phyloP scores from a whole-genome alignment of 2,329 filamentous ascomycete genomes.

The Colletotrichum theobromicola region DNA sequence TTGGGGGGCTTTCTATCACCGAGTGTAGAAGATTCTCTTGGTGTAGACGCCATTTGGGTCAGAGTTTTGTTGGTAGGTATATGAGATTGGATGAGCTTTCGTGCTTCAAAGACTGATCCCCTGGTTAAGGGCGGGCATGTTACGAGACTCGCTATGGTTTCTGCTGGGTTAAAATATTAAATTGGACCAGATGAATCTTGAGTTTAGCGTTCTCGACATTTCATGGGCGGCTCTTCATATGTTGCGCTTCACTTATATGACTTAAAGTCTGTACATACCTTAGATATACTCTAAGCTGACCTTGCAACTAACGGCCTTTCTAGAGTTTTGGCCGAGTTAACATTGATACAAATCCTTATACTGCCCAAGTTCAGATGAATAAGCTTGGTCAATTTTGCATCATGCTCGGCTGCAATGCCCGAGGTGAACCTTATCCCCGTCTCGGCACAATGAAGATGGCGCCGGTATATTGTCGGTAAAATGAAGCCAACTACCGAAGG shows the following conservation, averaged over 20 bases:
- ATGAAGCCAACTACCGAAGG: background rate
- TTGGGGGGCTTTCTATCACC: constrained; percentile 60
- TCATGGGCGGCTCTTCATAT: background rate
- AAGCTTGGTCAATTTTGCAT: background rate
- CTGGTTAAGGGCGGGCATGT: constrained; percentile 72
- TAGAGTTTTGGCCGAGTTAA: background rate
- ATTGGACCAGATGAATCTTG: background rate
- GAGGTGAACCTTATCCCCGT: background rate
- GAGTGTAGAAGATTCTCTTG: constrained; percentile 57
- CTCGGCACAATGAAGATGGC: background rate
- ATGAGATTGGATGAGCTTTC: constrained; percentile 73
- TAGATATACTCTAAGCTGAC: no score
- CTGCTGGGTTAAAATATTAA: background rate
- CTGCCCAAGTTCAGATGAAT: background rate
- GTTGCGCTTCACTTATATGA: background rate
- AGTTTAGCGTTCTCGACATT: background rate
- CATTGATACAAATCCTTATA: background rate
- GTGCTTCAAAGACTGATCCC: constrained; percentile 73
- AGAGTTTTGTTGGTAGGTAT: constrained; percentile 86
- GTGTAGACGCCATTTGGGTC: constrained; percentile 75
- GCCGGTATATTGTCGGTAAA: background rate
- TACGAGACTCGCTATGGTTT: constrained; percentile 56
- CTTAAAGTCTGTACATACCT: background rate
- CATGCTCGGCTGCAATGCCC: background rate
- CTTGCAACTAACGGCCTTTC: background rate